These are phyloP conservation scores for Bombardia bombarda DNA, from an alignment of 495 filamentous ascomycete species.

Conservation along the genomic window DNA sequence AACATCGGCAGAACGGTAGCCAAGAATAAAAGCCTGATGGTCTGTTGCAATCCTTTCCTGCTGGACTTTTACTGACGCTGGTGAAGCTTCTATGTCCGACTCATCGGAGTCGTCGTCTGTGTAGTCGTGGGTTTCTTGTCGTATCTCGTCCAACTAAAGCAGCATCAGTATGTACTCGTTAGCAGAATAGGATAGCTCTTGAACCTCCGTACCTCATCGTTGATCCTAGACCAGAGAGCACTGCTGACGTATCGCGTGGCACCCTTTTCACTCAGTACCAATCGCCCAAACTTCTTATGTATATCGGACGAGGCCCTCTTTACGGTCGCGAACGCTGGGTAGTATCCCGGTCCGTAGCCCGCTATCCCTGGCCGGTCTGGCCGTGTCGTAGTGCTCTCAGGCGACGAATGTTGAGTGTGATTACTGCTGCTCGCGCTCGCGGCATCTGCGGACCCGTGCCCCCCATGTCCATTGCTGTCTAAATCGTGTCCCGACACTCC, in stretches of 20 bases:
- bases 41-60: conserved; percentile 30
- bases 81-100: conserved; percentile 46
- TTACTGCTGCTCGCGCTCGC: conserved; percentile 6
- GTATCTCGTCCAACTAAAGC: conserved; percentile 59
- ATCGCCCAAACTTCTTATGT: conserved; percentile 65
- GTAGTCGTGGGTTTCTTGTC: conserved; percentile 58
- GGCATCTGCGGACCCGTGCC: conserved; percentile 1
- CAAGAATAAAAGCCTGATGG: conserved; percentile 64
- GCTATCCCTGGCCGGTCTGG: conserved; percentile 6
- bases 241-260: conserved; percentile 81
- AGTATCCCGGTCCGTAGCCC: conserved; percentile 3
- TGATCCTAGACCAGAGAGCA: conserved; percentile 81
- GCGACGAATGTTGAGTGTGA: conserved; percentile 9
- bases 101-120: conserved; percentile 60
- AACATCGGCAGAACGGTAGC: conserved; percentile 53
- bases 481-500: conserved; percentile 4
- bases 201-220: conserved; percentile 58
- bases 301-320: conserved; percentile 33
- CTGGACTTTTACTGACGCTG: conserved; percentile 27
- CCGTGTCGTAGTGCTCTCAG: not conserved
- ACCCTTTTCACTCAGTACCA: conserved; percentile 74
- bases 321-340: conserved; percentile 4
- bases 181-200: too few relatives aligned
- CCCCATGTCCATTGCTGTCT: conserved; percentile 11
- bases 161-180: conserved; percentile 12